phyloP scores from a whole-genome alignment of 2,329 filamentous ascomycete genomes.

The Ascochyta fabae region DNA sequence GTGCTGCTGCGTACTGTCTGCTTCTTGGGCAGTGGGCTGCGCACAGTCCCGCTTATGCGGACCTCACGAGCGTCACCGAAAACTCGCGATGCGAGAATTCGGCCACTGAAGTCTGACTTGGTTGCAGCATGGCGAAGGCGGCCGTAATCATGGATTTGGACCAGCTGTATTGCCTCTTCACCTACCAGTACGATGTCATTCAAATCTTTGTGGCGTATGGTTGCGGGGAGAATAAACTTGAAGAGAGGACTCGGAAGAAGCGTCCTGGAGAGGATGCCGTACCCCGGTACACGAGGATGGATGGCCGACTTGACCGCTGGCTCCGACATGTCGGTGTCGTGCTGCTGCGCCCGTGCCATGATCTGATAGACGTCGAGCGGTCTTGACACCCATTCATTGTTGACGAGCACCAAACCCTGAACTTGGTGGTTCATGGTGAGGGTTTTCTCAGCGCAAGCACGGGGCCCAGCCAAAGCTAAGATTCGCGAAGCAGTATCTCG shows the following conservation, averaged over 20 bases:
- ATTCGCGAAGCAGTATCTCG: neutral
- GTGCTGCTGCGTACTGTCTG: constrained; percentile 20
- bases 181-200: constrained; percentile 90
- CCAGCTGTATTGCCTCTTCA: constrained; percentile 80
- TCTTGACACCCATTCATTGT: constrained; percentile 46
- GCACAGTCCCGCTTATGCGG: constrained; percentile 23
- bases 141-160: constrained; percentile 72
- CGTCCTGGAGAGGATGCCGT: constrained; percentile 80
- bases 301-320: constrained; percentile 39
- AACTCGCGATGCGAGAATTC: constrained; percentile 79
- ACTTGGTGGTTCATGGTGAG: constrained; percentile 38
- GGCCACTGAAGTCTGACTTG: constrained; percentile 78
- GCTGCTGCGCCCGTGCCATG: constrained; percentile 44
- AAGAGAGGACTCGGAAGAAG: constrained; percentile 76
- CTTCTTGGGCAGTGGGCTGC: constrained; percentile 27
- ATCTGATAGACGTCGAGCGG: constrained; percentile 51
- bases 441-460: neutral
- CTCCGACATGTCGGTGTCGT: constrained; percentile 36
- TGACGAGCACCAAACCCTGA: constrained; percentile 34
- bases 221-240: constrained; percentile 80
- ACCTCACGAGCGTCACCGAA: constrained; percentile 61
- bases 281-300: constrained; percentile 54
- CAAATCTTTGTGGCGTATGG: constrained; percentile 70
- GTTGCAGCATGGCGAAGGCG: constrained; percentile 77
- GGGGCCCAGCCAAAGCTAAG: neutral